These are phyloP conservation scores for Triangularia setosa DNA, from an alignment of 2,329 filamentous ascomycete species.

Conservation along the genomic window DNA sequence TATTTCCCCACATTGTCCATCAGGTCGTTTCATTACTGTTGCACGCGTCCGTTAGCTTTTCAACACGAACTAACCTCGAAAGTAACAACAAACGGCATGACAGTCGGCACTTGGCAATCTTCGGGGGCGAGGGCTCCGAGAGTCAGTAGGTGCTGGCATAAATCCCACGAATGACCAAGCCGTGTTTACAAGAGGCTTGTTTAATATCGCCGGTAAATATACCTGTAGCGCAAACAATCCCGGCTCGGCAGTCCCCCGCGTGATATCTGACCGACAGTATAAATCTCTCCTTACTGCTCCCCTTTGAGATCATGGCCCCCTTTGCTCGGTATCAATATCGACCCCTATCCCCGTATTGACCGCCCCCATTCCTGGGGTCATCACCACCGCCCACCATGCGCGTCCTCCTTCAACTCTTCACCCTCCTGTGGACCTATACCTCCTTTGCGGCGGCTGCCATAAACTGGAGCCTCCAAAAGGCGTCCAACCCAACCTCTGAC, in stretches of 20 bases:
- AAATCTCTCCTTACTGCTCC: background rate
- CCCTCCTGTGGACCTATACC: slow-evolving; percentile 30
- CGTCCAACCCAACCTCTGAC: slow-evolving; percentile 39
- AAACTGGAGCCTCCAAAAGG: slow-evolving; percentile 37
- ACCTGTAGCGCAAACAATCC: background rate
- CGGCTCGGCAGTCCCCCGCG: background rate
- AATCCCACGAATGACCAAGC: background rate
- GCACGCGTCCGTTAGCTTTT: background rate
- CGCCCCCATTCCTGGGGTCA: background rate
- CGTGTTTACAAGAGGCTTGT: background rate
- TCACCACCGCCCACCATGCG: slow-evolving; percentile 31
- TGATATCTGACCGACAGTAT: background rate
- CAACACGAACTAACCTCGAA: background rate
- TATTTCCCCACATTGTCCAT: background rate
- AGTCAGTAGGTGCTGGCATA: background rate
- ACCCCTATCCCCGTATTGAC: background rate
- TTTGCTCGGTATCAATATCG: background rate
- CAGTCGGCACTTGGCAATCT: background rate
- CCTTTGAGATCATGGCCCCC: background rate
- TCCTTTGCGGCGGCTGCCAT: slow-evolving; percentile 33
- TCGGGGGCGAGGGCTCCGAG: background rate
- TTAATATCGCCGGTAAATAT: background rate
- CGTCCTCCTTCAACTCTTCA: slow-evolving; percentile 29
- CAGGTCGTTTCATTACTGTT: background rate
- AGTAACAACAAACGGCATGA: background rate